Evolutionary conservation across 345 rosid genomes (phyloP), one percentile per base, ranked within the genome.

Genomic region (Streptanthus diversifolius): DNA sequence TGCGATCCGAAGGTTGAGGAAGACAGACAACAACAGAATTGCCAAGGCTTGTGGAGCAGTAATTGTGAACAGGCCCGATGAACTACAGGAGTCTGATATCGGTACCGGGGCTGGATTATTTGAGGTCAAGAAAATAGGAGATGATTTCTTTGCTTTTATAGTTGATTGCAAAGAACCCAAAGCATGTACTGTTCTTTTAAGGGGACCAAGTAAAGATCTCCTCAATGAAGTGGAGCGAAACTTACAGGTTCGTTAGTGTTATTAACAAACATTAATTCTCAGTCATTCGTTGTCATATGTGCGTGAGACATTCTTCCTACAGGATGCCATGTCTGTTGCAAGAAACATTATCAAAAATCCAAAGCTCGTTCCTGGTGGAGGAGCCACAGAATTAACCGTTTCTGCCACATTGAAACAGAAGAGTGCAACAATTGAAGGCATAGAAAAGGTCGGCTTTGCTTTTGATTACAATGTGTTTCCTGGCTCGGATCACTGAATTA

Each of bases 181-280:
- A 63, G 96, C 98, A 27, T 93, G 98, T 64, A 87, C 98, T 0
- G 86, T 93, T 19, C 97, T 93, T 57, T 58, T 91, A 70, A 89
- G 98, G 54, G 98, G 98, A 39, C 92, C 98, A 12, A 93, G 97
- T 74, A 93, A 93, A 89, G 98, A 93, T 83, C 93, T 93, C 22
- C 81, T 93, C 62, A 88, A 93, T 45, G 98, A 91, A 88, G 97
- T 93, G 52, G 96, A 93, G 82, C 83, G 98, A 73, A 93, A 93
- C 71, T 80, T 93, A 78, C 98, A 93, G 96, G 98, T 89, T 61
- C 45, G 37, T 69, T 25, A 55, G 48, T 70, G 21, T 48, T 36
- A 24, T 4, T 58, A 14, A 52, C 45, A 17, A 37, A 10, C 51
- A 0, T 15, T 7, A 64, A 18, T 55, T 55, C 7, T 55, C 6